Percentiles rank a stretch among this genome's conserved stretches.
These are phyloP conservation scores for Takashimella tepidaria DNA, from an alignment of 1,284 basidiomycete species.

Conservation along the genomic window DNA sequence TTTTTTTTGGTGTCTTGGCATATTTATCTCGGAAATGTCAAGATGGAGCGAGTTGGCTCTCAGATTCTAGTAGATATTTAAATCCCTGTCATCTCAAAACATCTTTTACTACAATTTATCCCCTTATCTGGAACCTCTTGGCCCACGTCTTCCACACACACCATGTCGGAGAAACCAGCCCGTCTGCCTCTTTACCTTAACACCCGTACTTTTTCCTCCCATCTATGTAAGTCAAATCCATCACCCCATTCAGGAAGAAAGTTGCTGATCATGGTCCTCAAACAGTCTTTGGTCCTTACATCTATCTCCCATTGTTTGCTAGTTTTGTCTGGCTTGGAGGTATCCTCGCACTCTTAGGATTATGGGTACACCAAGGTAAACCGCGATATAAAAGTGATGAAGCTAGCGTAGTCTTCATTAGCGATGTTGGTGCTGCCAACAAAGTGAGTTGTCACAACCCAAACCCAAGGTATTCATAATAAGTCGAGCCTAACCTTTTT, in stretches of 20 bases:
- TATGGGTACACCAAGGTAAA: constrained; percentile 47
- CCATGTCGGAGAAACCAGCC: background rate
- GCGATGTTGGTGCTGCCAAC: constrained; percentile 49
- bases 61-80: no score
- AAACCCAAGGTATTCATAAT: constrained; percentile 1
- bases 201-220: constrained; percentile 34
- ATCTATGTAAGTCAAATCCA: constrained; percentile 29
- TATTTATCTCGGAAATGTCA: no score
- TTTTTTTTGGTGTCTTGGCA: no score
- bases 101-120: no score
- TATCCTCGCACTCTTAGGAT: constrained; percentile 40
- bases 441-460: constrained; percentile 13
- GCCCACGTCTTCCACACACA: no score
- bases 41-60: no score
- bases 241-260: background rate
- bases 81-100: no score
- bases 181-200: constrained; percentile 29
- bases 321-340: constrained; percentile 39
- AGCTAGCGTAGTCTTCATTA: constrained; percentile 49
- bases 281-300: constrained; percentile 46
- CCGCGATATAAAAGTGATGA: constrained; percentile 43
- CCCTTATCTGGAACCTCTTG: no score
- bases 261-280: no score
- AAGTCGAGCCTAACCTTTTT: constrained; percentile 8
- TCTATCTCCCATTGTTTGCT: constrained; percentile 38